Evolutionary conservation across 2,329 filamentous ascomycete species (phyloP).

Genomic region (Knoxdaviesia capensis): DNA sequence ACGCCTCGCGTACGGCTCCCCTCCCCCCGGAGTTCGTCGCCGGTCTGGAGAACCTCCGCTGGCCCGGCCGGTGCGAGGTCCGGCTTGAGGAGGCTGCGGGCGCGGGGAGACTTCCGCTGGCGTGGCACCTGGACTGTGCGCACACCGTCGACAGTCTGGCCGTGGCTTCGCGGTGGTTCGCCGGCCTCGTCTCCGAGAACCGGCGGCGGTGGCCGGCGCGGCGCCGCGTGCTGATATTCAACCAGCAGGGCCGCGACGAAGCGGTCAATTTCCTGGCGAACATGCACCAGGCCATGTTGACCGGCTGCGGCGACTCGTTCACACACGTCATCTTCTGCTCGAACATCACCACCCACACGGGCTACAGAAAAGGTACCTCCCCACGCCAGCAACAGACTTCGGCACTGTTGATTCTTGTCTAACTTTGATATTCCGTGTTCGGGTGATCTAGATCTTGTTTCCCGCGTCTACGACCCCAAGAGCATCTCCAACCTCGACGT

Average conservation of each 20-base stretch:
- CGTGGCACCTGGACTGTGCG: constrained; percentile 83
- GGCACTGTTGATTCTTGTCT: constrained; percentile 2
- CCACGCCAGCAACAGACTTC: not conserved
- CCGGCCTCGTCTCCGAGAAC: constrained; percentile 10
- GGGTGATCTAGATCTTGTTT: constrained; percentile 38
- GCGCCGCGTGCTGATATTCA: constrained; percentile 60
- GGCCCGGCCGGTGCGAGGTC: constrained; percentile 60
- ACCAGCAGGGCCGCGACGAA: constrained; percentile 48
- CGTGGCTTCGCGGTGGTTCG: constrained; percentile 68
- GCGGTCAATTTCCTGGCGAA: constrained; percentile 31
- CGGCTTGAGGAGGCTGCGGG: constrained; percentile 18
- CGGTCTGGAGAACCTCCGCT: constrained; percentile 55
- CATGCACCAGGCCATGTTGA: constrained; percentile 18
- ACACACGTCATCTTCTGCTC: constrained; percentile 67
- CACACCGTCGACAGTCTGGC: constrained; percentile 83
- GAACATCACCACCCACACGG: constrained; percentile 38
- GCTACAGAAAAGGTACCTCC: constrained; percentile 23
- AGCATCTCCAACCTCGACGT: constrained; percentile 29
- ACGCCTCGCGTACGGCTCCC: constrained; percentile 11
- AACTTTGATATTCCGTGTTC: too few relatives aligned
- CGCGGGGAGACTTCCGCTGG: constrained; percentile 32
- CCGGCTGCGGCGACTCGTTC: constrained; percentile 25
- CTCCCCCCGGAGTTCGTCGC: constrained; percentile 45
- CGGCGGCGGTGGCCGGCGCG: constrained; percentile 15
- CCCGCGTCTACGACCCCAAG: constrained; percentile 28